Evolutionary conservation across 441 rosid species (phyloP).

Genomic region (Pelargonium citronellum): DNA sequence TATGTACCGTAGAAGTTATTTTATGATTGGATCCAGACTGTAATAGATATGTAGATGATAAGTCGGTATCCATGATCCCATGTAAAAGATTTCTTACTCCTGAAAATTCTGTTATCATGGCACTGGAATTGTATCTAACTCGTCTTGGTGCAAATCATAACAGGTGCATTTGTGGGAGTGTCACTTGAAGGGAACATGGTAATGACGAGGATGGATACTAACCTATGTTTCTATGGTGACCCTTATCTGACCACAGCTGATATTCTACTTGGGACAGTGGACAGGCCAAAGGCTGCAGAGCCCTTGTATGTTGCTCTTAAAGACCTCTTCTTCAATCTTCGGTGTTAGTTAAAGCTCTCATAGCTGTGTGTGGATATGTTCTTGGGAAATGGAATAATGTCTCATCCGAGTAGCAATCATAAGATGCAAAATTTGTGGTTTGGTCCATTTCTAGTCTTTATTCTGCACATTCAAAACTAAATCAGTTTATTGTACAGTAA

Average conservation of each 20-base stretch:
- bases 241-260: conserved; percentile 77
- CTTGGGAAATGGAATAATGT: no score
- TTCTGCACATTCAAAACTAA: no score
- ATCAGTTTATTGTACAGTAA: no score
- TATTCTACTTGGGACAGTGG: conserved; percentile 72
- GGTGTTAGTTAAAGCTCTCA: conserved; percentile 21
- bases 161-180: conserved; percentile 93
- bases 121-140: not conserved
- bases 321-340: conserved; percentile 51
- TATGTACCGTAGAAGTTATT: no score
- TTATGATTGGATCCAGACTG: not conserved
- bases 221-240: conserved; percentile 81
- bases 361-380: not conserved
- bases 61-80: not conserved
- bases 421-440: no score
- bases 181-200: conserved; percentile 87
- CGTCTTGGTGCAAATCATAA: conserved; percentile 15
- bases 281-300: conserved; percentile 81
- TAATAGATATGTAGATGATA: not conserved
- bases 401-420: no score
- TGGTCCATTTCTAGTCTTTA: no score
- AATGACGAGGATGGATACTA: conserved; percentile 72
- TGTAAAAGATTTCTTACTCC: not conserved
- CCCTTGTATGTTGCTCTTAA: conserved; percentile 66
- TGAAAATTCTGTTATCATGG: not conserved